A percentile compares a stretch with the other conserved stretches of the same genome.
Evolutionary conservation across 2,329 filamentous ascomycete species (phyloP).

Genomic region (Aspergillus jensenii): DNA sequence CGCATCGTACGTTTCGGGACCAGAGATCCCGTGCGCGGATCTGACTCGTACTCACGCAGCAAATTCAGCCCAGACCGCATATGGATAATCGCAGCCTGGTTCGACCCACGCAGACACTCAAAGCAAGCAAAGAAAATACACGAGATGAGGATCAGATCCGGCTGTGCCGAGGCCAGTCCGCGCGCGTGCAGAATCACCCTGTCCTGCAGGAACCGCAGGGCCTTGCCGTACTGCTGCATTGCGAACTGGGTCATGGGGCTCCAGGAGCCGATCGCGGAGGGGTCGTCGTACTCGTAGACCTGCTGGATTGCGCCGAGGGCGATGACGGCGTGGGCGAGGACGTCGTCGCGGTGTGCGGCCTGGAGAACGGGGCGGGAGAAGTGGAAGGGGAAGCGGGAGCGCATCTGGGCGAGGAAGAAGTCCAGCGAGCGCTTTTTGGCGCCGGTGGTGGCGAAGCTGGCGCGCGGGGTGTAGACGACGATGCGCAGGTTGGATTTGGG

Average conservation of each 20-base stretch:
- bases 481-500: background rate
- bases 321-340: slow-evolving; percentile 1
- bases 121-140: slow-evolving; percentile 11
- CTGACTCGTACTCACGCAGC: background rate
- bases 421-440: slow-evolving; percentile 1
- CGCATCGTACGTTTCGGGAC: background rate
- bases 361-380: background rate
- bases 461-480: slow-evolving; percentile 2
- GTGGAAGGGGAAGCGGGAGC: background rate
- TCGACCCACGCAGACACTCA: slow-evolving; percentile 1
- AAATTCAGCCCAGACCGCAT: slow-evolving; percentile 7
- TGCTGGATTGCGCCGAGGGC: slow-evolving; percentile 7
- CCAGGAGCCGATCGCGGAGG: background rate
- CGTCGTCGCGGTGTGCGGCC: slow-evolving; percentile 1
- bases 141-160: slow-evolving; percentile 4
- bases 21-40: background rate
- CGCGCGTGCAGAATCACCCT: background rate
- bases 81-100: slow-evolving; percentile 2
- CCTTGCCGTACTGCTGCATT: slow-evolving; percentile 10
- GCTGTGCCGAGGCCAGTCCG: background rate
- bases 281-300: slow-evolving; percentile 4
- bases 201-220: slow-evolving; percentile 1
- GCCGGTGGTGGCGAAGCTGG: background rate
- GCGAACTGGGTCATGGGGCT: slow-evolving; percentile 6
- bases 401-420: slow-evolving; percentile 6